phyloP scores from a whole-genome alignment of 2,329 filamentous ascomycete genomes.

The Calonectria honghensis region DNA sequence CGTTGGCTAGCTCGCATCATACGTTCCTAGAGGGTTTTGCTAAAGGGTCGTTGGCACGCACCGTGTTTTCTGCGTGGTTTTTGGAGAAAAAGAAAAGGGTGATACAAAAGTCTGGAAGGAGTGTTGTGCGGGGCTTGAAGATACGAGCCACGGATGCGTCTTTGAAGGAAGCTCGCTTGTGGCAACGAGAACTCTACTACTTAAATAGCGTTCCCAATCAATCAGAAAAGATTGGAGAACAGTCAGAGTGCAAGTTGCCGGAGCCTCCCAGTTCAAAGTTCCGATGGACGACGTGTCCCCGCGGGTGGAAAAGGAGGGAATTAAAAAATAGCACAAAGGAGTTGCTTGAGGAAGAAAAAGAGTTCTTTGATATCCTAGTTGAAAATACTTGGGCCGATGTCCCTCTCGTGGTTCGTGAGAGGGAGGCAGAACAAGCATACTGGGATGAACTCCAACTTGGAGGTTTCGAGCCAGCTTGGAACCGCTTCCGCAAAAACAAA shows the following conservation, averaged over 20 bases:
- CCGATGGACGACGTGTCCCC: neutral
- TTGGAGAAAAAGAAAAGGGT: conserved; percentile 2
- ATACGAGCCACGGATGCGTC: neutral
- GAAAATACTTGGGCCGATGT: conserved; percentile 1
- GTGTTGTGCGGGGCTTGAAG: conserved; percentile 1
- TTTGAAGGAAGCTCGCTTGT: conserved; percentile 1
- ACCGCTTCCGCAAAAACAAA: conserved; percentile 6
- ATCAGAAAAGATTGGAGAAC: neutral
- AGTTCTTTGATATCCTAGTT: neutral
- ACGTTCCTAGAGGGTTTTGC: conserved; percentile 1
- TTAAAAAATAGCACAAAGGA: neutral
- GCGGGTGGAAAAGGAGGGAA: neutral
- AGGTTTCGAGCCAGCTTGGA: conserved; percentile 5
- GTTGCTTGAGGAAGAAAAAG: neutral
- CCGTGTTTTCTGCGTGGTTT: conserved; percentile 3
- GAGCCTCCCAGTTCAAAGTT: conserved; percentile 3
- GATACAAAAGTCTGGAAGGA: neutral
- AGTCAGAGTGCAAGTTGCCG: conserved; percentile 1
- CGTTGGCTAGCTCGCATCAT: neutral
- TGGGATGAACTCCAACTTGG: neutral
- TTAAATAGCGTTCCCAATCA: neutral
- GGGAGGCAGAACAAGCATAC: neutral
- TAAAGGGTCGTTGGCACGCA: neutral
- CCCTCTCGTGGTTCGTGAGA: neutral
- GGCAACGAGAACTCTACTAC: conserved; percentile 3